These are phyloP conservation scores for Metschnikowia baotianmanensis DNA, from an alignment of 805 yeast genomes.

Conservation along the genomic window DNA sequence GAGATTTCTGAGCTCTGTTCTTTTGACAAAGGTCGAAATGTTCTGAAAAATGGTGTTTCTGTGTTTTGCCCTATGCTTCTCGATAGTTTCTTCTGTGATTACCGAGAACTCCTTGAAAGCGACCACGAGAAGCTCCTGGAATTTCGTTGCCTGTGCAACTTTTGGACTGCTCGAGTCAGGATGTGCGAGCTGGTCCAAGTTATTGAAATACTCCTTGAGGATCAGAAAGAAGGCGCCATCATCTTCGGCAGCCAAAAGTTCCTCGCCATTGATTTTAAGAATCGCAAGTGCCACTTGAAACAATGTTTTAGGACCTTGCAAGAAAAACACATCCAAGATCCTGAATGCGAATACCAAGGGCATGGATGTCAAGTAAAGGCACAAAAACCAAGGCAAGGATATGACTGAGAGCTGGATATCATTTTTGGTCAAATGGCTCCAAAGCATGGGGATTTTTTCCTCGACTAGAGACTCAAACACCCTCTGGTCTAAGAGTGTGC, in stretches of 20 bases:
- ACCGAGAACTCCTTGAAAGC: slow-evolving; percentile 89
- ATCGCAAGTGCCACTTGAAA: slow-evolving; percentile 94
- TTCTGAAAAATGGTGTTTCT: slow-evolving; percentile 79
- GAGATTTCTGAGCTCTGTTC: slow-evolving; percentile 85
- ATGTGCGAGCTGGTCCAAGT: slow-evolving; percentile 75
- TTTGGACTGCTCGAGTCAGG: slow-evolving; percentile 66
- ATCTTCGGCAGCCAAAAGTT: slow-evolving; percentile 73
- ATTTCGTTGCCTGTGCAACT: slow-evolving; percentile 68
- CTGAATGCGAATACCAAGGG: slow-evolving; percentile 92
- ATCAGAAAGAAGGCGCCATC: slow-evolving; percentile 90
- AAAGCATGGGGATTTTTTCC: slow-evolving; percentile 82
- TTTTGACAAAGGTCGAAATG: slow-evolving; percentile 84
- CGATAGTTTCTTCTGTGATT: slow-evolving; percentile 71
- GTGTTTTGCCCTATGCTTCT: slow-evolving; percentile 64
- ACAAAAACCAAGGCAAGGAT: slow-evolving; percentile 94
- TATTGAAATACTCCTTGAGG: slow-evolving; percentile 75
- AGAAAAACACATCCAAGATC: slow-evolving; percentile 83
- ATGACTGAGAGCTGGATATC: slow-evolving; percentile 93
- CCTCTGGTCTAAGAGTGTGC: slow-evolving; percentile 88
- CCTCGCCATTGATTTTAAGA: slow-evolving; percentile 85
- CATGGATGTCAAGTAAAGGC: slow-evolving; percentile 87
- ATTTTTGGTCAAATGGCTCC: slow-evolving; percentile 72
- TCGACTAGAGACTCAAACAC: slow-evolving; percentile 90
- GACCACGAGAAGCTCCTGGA: slow-evolving; percentile 85
- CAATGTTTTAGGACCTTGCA: slow-evolving; percentile 83